A percentile compares a stretch with the other conserved stretches of the same genome.
These are phyloP conservation scores for Onygenales sp. DNA, from an alignment of 2,329 filamentous ascomycete genomes.

Conservation along the genomic window DNA sequence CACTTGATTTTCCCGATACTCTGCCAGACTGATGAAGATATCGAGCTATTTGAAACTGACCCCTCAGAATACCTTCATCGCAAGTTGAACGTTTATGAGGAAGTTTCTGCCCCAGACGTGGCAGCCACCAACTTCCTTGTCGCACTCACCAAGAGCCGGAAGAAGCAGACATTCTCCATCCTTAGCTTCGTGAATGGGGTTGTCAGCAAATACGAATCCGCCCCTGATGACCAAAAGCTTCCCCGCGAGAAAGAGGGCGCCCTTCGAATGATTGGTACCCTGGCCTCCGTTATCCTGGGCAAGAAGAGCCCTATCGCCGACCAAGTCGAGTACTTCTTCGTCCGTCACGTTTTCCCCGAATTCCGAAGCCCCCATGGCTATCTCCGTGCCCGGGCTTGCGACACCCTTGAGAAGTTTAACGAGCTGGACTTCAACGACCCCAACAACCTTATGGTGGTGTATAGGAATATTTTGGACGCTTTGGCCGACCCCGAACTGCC, in stretches of 20 bases:
- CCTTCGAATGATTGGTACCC: constrained; percentile 89
- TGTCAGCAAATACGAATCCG: constrained; percentile 82
- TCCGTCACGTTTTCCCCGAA: constrained; percentile 95
- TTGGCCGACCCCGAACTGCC: constrained; percentile 93
- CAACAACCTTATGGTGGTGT: constrained; percentile 91
- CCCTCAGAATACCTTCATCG: constrained; percentile 95
- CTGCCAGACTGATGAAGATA: constrained; percentile 82
- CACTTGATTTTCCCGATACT: constrained; percentile 94
- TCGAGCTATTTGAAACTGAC: constrained; percentile 88
- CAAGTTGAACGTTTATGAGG: constrained; percentile 96
- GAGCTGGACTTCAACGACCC: constrained; percentile 93
- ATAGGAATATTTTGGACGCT: constrained; percentile 90
- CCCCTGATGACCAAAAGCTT: constrained; percentile 81
- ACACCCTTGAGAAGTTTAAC: constrained; percentile 97
- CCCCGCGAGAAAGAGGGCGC: constrained; percentile 94
- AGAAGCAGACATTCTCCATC: constrained; percentile 92
- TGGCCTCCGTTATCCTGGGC: constrained; percentile 85
- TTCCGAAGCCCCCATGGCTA: constrained; percentile 89
- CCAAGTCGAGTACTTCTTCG: constrained; percentile 97
- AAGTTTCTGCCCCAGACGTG: constrained; percentile 88
- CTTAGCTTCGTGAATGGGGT: constrained; percentile 91
- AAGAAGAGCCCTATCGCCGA: constrained; percentile 98
- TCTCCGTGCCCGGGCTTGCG: constrained; percentile 86
- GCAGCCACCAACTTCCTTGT: constrained; percentile 95
- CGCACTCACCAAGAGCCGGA: constrained; percentile 83